Evolutionary conservation across 2,329 filamentous ascomycete genomes (phyloP).

Genomic region (Bipolaris gigantea): DNA sequence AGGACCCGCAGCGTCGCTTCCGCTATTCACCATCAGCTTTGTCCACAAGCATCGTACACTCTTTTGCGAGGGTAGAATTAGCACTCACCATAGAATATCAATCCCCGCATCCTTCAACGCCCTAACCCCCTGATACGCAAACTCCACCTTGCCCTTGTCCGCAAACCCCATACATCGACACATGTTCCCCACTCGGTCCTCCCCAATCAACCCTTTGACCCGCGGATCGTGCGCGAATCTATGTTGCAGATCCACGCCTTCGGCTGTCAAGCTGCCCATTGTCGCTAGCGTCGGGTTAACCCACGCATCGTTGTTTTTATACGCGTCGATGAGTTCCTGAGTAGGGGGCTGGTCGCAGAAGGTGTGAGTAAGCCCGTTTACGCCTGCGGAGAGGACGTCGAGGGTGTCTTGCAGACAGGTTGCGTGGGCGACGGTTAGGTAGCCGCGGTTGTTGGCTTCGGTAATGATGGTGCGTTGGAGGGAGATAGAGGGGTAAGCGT

Average conservation of each 20-base stretch:
- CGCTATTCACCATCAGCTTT: slow-evolving; percentile 31
- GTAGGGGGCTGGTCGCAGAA: slow-evolving; percentile 48
- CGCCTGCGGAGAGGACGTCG: slow-evolving; percentile 47
- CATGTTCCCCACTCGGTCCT: slow-evolving; percentile 41
- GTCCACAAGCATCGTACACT: background rate
- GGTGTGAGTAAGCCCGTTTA: slow-evolving; percentile 51
- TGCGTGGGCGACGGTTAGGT: slow-evolving; percentile 48
- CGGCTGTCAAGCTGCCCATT: slow-evolving; percentile 46
- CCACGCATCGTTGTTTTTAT: slow-evolving; percentile 48
- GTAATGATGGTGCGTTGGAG: slow-evolving; percentile 52
- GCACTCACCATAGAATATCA: slow-evolving; percentile 45
- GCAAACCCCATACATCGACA: slow-evolving; percentile 48
- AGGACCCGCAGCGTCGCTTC: slow-evolving; percentile 49
- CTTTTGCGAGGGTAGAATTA: accelerated
- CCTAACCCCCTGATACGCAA: slow-evolving; percentile 49
- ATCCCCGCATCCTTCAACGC: slow-evolving; percentile 46
- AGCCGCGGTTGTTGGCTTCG: slow-evolving; percentile 43
- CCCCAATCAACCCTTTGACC: slow-evolving; percentile 38
- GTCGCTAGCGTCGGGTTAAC: slow-evolving; percentile 49
- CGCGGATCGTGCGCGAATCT: slow-evolving; percentile 47
- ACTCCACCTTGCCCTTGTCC: slow-evolving; percentile 38
- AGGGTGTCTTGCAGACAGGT: slow-evolving; percentile 46
- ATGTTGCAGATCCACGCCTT: slow-evolving; percentile 46
- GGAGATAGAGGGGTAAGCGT: slow-evolving; percentile 47
- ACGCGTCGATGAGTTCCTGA: slow-evolving; percentile 46